These are phyloP conservation scores for Sodiomyces alkalinus DNA, from an alignment of 2,329 filamentous ascomycete genomes.

Conservation along the genomic window DNA sequence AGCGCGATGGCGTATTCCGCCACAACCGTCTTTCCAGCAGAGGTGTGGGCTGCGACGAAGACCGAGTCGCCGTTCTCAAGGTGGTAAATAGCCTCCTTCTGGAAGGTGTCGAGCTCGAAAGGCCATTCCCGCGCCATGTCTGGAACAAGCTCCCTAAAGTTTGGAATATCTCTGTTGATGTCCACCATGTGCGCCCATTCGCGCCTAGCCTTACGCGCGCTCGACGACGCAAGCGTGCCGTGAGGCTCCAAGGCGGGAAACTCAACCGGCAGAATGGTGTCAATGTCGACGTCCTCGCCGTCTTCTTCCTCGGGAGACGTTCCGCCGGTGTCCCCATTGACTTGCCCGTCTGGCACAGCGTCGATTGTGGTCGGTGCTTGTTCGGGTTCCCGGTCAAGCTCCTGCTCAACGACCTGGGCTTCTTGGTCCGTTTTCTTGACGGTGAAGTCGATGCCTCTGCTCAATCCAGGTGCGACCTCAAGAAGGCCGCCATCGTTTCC, in stretches of 20 bases:
- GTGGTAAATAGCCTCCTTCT: conserved; percentile 97
- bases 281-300: conserved; percentile 68
- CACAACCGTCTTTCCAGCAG: conserved; percentile 94
- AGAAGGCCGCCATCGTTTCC: conserved; percentile 63
- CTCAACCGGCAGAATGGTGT: conserved; percentile 77
- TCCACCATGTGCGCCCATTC: conserved; percentile 99
- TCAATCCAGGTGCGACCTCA: conserved; percentile 68
- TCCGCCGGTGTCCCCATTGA: conserved; percentile 10
- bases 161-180: conserved; percentile 82
- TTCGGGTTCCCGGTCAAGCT: conserved; percentile 32
- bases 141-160: conserved; percentile 83
- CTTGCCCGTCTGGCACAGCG: conserved; percentile 9
- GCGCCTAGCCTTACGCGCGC: conserved; percentile 56
- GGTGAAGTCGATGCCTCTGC: conserved; percentile 59
- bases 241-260: conserved; percentile 84
- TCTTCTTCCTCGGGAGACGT: conserved; percentile 24
- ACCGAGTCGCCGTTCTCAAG: conserved; percentile 93
- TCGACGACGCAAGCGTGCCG: conserved; percentile 56
- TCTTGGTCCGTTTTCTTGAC: conserved; percentile 41
- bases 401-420: conserved; percentile 23
- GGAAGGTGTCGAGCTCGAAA: conserved; percentile 94
- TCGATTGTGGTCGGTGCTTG: conserved; percentile 15
- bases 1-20: conserved; percentile 96
- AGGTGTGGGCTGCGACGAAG: conserved; percentile 95
- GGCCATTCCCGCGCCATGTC: conserved; percentile 95